These are phyloP conservation scores for Verticillium dahliae DNA, from an alignment of 2,329 filamentous ascomycete species.

Conservation along the genomic window DNA sequence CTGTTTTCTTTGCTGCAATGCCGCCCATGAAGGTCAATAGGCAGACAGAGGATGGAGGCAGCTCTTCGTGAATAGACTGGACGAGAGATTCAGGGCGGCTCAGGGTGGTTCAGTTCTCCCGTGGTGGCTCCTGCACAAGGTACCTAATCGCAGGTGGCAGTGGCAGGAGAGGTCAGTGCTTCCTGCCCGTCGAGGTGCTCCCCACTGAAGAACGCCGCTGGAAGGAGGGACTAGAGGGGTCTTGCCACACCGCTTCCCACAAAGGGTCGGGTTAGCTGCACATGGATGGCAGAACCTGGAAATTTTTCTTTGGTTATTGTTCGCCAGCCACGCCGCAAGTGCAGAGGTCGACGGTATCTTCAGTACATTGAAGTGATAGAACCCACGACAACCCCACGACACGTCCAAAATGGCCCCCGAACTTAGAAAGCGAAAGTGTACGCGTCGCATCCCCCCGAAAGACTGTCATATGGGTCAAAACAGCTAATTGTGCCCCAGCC, in stretches of 20 bases:
- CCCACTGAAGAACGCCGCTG: background rate
- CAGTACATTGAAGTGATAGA: background rate
- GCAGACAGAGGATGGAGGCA: too few species aligned
- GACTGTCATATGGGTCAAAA: background rate
- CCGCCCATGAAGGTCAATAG: too few species aligned
- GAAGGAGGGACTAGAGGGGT: slow-evolving; percentile 3
- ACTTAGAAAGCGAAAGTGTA: slow-evolving; percentile 30
- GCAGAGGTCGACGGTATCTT: background rate
- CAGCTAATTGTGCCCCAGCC: slow-evolving; percentile 8
- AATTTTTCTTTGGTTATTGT: slow-evolving; percentile 8
- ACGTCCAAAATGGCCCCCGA: slow-evolving; percentile 35
- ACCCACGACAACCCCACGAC: background rate
- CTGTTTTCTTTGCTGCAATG: too few species aligned
- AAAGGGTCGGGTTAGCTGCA: background rate
- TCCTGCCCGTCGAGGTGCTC: background rate
- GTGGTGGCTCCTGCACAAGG: background rate
- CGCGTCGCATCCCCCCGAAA: background rate
- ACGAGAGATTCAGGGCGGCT: background rate
- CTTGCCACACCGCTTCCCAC: slow-evolving; percentile 6
- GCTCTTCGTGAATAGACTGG: too few species aligned
- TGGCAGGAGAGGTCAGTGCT: background rate
- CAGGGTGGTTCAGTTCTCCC: background rate
- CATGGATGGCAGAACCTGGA: slow-evolving; percentile 11
- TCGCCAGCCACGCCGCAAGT: background rate
- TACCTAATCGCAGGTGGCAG: background rate